These are phyloP conservation scores for Talaromyces pinophilus DNA, from an alignment of 2,329 filamentous ascomycete species.

Conservation along the genomic window DNA sequence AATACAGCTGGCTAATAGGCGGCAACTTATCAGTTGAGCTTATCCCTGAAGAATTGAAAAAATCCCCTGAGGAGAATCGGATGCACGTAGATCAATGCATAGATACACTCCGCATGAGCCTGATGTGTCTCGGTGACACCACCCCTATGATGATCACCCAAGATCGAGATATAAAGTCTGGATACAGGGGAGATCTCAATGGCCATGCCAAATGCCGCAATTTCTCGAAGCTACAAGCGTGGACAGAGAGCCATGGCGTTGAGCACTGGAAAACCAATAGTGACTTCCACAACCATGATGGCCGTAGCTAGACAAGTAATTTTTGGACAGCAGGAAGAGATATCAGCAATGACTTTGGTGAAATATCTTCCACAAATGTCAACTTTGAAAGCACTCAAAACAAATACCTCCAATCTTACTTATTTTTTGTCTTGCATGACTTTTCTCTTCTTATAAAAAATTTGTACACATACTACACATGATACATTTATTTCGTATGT, in stretches of 20 bases:
- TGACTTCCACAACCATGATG: slow-evolving; percentile 6
- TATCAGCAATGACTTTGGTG: background rate
- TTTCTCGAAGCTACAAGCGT: slow-evolving; percentile 5
- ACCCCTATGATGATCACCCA: slow-evolving; percentile 16
- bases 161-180: slow-evolving; percentile 9
- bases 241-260: slow-evolving; percentile 10
- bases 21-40: background rate
- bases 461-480: background rate
- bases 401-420: background rate
- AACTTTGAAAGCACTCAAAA: background rate
- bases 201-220: slow-evolving; percentile 17
- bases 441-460: background rate
- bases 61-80: slow-evolving; percentile 12
- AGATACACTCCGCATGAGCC: slow-evolving; percentile 12
- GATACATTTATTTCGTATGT: background rate
- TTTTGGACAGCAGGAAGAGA: background rate
- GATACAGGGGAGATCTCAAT: slow-evolving; percentile 10
- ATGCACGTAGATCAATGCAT: slow-evolving; percentile 11
- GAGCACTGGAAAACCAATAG: slow-evolving; percentile 9
- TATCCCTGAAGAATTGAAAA: slow-evolving; percentile 7
- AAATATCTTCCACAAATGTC: background rate
- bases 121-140: slow-evolving; percentile 7
- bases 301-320: background rate
- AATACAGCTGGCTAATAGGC: slow-evolving; percentile 13
- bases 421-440: background rate